A percentile compares a stretch with the other conserved stretches of the same genome.
Conservation (phyloP, 2,329 filamentous ascomycete species). For the Diplodia intermedia region DNA sequence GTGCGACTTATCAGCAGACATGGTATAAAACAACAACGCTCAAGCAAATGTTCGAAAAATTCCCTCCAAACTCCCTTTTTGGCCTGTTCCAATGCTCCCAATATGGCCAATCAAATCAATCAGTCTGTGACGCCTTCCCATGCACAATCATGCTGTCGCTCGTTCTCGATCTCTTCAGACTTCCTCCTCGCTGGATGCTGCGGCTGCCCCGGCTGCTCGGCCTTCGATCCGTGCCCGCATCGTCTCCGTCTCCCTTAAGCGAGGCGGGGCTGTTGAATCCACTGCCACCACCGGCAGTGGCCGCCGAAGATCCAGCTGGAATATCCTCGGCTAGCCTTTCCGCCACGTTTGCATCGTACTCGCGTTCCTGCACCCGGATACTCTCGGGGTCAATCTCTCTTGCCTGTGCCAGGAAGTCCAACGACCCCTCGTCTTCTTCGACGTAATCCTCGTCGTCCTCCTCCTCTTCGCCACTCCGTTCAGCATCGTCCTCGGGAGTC, state of each 20-base stretch:
- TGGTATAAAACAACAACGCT: neutral
- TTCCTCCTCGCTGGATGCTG: constrained; percentile 33
- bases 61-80: neutral
- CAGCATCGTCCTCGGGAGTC: constrained; percentile 1
- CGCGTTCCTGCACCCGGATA: constrained; percentile 51
- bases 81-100: neutral
- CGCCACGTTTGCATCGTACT: constrained; percentile 56
- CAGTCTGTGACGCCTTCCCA: constrained; percentile 11
- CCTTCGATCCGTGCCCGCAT: constrained; percentile 3
- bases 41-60: neutral
- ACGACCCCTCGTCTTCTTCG: constrained; percentile 47
- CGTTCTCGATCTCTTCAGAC: constrained; percentile 35
- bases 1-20: neutral
- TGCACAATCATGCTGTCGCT: constrained; percentile 34
- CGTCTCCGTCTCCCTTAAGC: neutral
- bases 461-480: constrained; percentile 37
- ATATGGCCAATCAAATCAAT: neutral
- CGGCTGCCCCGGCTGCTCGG: constrained; percentile 19
- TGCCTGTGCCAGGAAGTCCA: constrained; percentile 56
- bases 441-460: constrained; percentile 43
- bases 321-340: constrained; percentile 58
- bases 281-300: constrained; percentile 57
- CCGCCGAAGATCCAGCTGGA: constrained; percentile 56
- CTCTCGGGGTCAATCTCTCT: constrained; percentile 52
- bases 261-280: constrained; percentile 53